Conservation (phyloP, 2,329 filamentous ascomycete species). For the Diaporthe citri region DNA sequence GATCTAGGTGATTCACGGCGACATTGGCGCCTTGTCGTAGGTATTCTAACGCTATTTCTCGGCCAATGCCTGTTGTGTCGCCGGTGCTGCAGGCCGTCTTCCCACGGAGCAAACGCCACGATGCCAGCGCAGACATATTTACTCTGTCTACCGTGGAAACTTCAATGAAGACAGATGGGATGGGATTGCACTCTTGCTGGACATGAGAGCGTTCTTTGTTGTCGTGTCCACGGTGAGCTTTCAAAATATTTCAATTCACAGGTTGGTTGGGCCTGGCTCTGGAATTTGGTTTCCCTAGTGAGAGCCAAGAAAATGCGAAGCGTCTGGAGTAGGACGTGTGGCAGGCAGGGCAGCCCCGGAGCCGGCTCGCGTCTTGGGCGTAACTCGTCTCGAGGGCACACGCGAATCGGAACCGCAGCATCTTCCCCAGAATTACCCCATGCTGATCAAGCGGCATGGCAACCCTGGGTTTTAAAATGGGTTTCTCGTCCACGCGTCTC, state of each 20-base stretch:
- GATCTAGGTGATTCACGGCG: constrained; percentile 72
- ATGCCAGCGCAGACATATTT: not conserved
- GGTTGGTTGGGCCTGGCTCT: not conserved
- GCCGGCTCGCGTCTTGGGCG: not conserved
- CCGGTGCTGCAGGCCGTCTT: constrained; percentile 77
- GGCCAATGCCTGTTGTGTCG: constrained; percentile 75
- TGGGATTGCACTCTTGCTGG: not conserved
- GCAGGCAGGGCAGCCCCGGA: not conserved
- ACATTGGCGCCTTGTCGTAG: constrained; percentile 73
- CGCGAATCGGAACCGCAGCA: not conserved
- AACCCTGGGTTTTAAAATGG: not conserved
- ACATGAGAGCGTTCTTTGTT: not conserved
- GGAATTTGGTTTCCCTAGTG: not conserved
- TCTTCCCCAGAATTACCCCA: not conserved
- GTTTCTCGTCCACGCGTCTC: not conserved
- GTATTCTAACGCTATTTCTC: constrained; percentile 77
- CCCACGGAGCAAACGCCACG: constrained; percentile 58
- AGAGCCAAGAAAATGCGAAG: not conserved
- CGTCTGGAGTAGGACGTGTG: not conserved
- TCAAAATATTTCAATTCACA: not conserved
- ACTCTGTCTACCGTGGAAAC: not conserved
- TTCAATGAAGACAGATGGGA: not conserved
- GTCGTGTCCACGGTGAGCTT: not conserved
- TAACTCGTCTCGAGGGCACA: not conserved
- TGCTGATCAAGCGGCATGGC: not conserved